Conservation (phyloP, 176 grass and related monocot genomes). For the Puccinellia tenuiflora region DNA sequence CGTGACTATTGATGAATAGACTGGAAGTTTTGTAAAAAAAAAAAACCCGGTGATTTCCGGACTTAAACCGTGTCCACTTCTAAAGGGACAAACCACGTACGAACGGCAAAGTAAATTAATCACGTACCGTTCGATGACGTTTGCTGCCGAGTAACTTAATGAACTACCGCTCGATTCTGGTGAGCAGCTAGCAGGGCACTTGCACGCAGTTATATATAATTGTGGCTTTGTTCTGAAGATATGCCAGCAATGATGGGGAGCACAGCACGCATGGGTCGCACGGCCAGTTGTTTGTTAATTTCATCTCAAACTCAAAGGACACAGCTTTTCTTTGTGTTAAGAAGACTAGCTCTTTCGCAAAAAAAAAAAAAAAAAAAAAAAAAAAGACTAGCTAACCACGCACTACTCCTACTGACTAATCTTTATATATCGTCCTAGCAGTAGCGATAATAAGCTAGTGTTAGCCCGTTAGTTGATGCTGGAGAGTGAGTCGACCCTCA, state of each 20-base stretch:
- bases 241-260: not conserved
- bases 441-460: not conserved
- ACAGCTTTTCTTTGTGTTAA: too few relatives aligned
- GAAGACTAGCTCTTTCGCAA: too few relatives aligned
- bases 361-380: too few relatives aligned
- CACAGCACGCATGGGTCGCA: not conserved
- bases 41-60: too few relatives aligned
- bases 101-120: not conserved
- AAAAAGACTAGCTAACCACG: not conserved
- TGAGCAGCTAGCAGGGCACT: not conserved
- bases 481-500: not conserved
- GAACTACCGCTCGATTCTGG: not conserved
- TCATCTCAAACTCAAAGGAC: not conserved
- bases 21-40: too few relatives aligned
- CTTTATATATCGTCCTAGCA: too few relatives aligned
- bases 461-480: not conserved
- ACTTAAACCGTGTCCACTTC: not conserved
- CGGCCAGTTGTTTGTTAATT: not conserved
- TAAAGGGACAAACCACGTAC: not conserved
- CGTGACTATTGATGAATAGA: too few relatives aligned
- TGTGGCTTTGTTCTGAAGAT: conserved; percentile 16
- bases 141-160: not conserved
- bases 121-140: not conserved
- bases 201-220: not conserved
- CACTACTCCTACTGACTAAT: not conserved